Evolutionary conservation across 2,329 filamentous ascomycete genomes (phyloP).

Genomic region (Laburnicola sp.): DNA sequence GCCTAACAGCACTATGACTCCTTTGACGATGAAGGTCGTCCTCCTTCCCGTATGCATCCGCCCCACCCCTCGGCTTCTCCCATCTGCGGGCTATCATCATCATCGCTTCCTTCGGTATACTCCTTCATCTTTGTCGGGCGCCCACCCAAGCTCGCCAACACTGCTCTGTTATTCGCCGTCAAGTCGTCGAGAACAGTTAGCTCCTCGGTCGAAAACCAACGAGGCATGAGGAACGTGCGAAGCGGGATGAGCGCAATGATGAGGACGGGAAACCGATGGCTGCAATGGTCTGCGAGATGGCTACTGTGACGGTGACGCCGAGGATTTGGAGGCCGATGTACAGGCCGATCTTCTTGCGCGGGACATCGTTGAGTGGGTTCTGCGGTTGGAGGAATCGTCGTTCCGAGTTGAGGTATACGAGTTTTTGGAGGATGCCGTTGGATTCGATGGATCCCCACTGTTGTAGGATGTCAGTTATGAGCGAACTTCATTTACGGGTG

Average conservation of each 20-base stretch:
- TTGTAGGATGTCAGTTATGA: not conserved
- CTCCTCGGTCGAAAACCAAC: constrained; percentile 54
- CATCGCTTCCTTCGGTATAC: constrained; percentile 28
- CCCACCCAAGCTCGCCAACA: constrained; percentile 57
- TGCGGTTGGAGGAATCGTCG: constrained; percentile 51
- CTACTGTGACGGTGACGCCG: constrained; percentile 55
- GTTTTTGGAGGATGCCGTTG: constrained; percentile 55
- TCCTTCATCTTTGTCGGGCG: constrained; percentile 44
- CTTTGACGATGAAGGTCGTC: constrained; percentile 11
- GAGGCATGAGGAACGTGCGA: constrained; percentile 53
- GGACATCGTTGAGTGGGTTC: constrained; percentile 51
- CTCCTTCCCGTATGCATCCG: not conserved
- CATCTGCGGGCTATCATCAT: constrained; percentile 24
- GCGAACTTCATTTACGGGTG: not conserved
- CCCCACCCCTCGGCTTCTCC: constrained; percentile 11
- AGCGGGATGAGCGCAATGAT: constrained; percentile 60
- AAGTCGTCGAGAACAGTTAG: constrained; percentile 55
- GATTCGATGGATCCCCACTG: constrained; percentile 50
- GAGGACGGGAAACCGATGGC: constrained; percentile 60
- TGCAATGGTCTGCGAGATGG: constrained; percentile 60
- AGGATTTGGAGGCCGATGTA: constrained; percentile 56
- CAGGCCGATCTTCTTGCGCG: constrained; percentile 50
- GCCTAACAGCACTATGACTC: constrained; percentile 22
- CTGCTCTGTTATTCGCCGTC: constrained; percentile 56
- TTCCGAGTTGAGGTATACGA: constrained; percentile 53